Evolutionary conservation across 176 grass and related monocot genomes (phyloP).

Genomic region (Carex parvula): DNA sequence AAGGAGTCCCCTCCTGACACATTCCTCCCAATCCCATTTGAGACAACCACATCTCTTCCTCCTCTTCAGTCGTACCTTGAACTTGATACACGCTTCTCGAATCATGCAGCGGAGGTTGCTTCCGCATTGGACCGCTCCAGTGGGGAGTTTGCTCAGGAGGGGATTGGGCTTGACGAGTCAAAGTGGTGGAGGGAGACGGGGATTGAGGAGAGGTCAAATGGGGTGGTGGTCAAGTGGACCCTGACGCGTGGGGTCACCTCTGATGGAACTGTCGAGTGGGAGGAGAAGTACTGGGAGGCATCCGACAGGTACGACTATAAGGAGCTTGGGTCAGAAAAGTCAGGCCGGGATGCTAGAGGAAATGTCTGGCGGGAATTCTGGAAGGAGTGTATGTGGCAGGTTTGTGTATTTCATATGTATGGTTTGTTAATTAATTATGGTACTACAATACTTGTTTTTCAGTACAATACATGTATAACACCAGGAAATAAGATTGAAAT

Average conservation of each 20-base stretch:
- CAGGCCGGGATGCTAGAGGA: slow-evolving; percentile 76
- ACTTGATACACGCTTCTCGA: slow-evolving; percentile 55
- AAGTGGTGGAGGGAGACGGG: slow-evolving; percentile 94
- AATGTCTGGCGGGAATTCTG: slow-evolving; percentile 95
- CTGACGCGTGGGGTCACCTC: slow-evolving; percentile 80
- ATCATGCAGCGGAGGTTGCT: slow-evolving; percentile 63
- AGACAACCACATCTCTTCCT: slow-evolving; percentile 68
- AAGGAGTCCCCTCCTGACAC: slow-evolving; percentile 52
- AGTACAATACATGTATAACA: not conserved
- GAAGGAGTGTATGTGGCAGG: slow-evolving; percentile 96
- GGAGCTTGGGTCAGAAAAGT: slow-evolving; percentile 94
- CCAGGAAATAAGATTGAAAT: not conserved
- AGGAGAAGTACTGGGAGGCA: slow-evolving; percentile 99
- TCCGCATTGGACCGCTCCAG: slow-evolving; percentile 49
- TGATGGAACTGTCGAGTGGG: slow-evolving; percentile 82
- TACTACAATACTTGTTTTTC: not conserved
- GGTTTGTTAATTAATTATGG: not conserved
- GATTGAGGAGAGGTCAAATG: slow-evolving; percentile 65
- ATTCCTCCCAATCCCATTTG: slow-evolving; percentile 68
- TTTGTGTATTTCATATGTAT: slow-evolving; percentile 19
- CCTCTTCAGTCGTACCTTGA: slow-evolving; percentile 70
- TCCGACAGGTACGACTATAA: slow-evolving; percentile 86
- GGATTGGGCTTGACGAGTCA: slow-evolving; percentile 57
- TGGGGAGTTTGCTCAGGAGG: slow-evolving; percentile 44
- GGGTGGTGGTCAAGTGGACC: slow-evolving; percentile 89